Percentiles rank a stretch among this genome's conserved stretches.
These are phyloP conservation scores for Balansia obtecta DNA, from an alignment of 2,329 filamentous ascomycete species.

Conservation along the genomic window DNA sequence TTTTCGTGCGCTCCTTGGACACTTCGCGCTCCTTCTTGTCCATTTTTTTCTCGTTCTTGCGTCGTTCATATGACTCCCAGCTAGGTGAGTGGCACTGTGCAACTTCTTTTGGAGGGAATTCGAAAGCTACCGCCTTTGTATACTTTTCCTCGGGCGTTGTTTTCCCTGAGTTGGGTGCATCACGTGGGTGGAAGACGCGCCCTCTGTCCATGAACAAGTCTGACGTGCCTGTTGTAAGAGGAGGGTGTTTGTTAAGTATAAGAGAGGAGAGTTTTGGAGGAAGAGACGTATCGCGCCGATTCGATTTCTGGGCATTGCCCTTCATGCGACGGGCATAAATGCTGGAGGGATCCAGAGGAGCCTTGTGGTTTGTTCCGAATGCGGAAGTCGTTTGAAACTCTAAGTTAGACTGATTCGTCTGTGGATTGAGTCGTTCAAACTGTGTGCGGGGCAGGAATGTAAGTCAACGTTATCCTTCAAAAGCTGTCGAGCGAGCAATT, in stretches of 20 bases:
- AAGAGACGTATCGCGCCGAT: constrained; percentile 3
- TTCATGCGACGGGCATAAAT: constrained; percentile 8
- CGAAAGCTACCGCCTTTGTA: constrained; percentile 20
- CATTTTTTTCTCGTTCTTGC: constrained; percentile 40
- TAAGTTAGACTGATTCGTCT: constrained; percentile 1
- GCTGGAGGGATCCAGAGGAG: constrained; percentile 6
- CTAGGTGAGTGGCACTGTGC: constrained; percentile 44
- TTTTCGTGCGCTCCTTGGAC: constrained; percentile 12
- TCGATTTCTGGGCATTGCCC: constrained; percentile 2
- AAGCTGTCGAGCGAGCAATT: not conserved
- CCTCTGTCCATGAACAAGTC: constrained; percentile 5
- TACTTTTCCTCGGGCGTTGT: constrained; percentile 11
- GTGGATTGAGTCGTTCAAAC: constrained; percentile 12
- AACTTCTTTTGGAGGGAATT: constrained; percentile 18
- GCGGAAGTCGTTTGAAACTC: not conserved
- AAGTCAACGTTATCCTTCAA: constrained; percentile 1
- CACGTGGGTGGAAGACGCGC: constrained; percentile 3
- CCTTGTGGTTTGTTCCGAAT: not conserved
- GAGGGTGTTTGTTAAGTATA: constrained; percentile 8
- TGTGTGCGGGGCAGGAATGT: constrained; percentile 2
- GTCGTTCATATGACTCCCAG: constrained; percentile 45
- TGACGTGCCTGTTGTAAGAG: constrained; percentile 3
- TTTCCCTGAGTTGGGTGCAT: constrained; percentile 4
- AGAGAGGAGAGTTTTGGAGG: constrained; percentile 7
- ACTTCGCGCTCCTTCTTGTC: constrained; percentile 18